A percentile compares a stretch with the other conserved stretches of the same genome.
These are phyloP conservation scores for Phytophthora chlamydospora DNA, from an alignment of 352 stramenopile genomes.

Conservation along the genomic window DNA sequence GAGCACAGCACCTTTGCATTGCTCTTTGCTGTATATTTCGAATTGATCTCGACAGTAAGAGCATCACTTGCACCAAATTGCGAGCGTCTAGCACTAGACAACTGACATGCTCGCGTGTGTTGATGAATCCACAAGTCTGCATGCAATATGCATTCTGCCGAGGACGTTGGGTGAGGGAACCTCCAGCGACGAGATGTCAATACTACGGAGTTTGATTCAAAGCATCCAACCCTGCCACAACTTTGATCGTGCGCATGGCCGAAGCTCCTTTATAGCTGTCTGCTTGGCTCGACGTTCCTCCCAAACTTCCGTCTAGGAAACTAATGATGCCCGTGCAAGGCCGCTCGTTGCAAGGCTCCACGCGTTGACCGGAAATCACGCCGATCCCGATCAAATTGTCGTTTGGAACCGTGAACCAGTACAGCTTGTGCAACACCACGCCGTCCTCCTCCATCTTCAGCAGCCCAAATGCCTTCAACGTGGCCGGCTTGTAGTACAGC, in stretches of 20 bases:
- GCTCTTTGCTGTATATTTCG: too few relatives aligned
- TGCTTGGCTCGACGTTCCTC: conserved; percentile 1
- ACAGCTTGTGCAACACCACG: conserved; percentile 14
- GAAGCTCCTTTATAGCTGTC: not conserved
- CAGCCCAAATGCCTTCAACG: conserved; percentile 22
- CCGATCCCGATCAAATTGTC: conserved; percentile 22
- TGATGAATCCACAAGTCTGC: too few relatives aligned
- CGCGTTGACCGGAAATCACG: conserved; percentile 15
- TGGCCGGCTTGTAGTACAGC: conserved; percentile 9
- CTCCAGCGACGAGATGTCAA: too few relatives aligned
- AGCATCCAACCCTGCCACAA: conserved; percentile 3
- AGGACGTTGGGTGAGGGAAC: too few relatives aligned
- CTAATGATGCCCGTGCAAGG: conserved; percentile 9
- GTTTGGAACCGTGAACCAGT: conserved; percentile 18
- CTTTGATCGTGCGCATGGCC: not conserved
- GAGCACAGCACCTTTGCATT: too few relatives aligned
- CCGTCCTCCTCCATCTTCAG: conserved; percentile 20
- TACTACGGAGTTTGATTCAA: conserved; percentile 4
- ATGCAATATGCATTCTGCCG: too few relatives aligned
- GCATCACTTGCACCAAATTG: too few relatives aligned
- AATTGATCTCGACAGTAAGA: too few relatives aligned
- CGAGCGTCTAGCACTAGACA: too few relatives aligned
- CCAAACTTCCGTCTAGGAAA: conserved; percentile 9
- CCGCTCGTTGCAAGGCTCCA: conserved; percentile 16
- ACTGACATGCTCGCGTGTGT: too few relatives aligned